Evolutionary conservation across 768 basidiomycete species (phyloP).

Genomic region (Symmetrospora coprosmae): DNA sequence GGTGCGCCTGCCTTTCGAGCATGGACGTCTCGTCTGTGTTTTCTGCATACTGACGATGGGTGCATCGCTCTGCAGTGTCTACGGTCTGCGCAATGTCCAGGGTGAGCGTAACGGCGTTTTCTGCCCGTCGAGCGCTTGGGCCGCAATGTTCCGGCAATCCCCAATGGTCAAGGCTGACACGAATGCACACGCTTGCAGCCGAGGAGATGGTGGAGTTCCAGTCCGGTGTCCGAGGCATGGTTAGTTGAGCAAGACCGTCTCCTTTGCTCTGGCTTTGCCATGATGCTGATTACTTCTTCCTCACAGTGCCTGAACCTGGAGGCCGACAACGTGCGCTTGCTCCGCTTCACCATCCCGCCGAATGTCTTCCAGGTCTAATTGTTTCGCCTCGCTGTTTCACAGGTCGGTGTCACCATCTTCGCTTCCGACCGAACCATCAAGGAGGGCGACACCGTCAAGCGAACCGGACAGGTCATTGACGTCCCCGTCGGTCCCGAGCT

Average conservation of each 20-base stretch:
- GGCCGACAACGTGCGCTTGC: constrained; percentile 49
- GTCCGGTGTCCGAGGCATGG: constrained; percentile 97
- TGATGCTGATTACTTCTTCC: not conserved
- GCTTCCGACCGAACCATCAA: constrained; percentile 73
- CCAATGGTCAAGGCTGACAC: not conserved
- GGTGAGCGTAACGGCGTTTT: constrained; percentile 42
- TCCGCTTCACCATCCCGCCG: not conserved
- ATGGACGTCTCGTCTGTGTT: too few relatives aligned
- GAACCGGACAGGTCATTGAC: constrained; percentile 99
- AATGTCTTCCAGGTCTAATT: not conserved
- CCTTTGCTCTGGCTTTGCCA: not conserved
- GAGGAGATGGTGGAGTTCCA: constrained; percentile 99
- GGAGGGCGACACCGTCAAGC: constrained; percentile 99
- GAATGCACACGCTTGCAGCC: constrained; percentile 36
- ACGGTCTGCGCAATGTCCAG: constrained; percentile 96
- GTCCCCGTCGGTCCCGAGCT: constrained; percentile 95
- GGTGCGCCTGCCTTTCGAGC: constrained; percentile 18
- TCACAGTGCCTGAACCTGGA: constrained; percentile 85
- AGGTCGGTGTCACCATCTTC: constrained; percentile 99
- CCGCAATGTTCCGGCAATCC: not conserved
- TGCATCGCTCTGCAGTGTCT: constrained; percentile 54
- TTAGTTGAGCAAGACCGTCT: not conserved
- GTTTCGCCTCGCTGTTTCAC: not conserved
- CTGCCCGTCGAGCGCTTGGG: not conserved
- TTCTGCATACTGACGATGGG: not conserved